Base-by-base conservation (phyloP, 768 basidiomycete genomes). In the Pulveroboletus frians region DNA sequence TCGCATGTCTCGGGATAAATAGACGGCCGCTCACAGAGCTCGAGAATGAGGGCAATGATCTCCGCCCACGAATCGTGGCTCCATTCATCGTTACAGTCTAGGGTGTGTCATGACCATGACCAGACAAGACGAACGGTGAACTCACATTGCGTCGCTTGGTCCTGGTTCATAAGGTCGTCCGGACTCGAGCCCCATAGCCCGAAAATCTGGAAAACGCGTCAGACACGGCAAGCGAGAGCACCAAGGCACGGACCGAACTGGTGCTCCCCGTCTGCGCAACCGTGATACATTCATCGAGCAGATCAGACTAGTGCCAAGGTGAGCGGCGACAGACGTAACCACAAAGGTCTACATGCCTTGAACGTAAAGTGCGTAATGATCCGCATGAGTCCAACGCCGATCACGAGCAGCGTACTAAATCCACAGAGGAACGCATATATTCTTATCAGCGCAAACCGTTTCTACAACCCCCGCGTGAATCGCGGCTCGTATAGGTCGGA, bases 71-170 rank as follows among this genome's bases (percentile, higher is more conserved):
- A 87, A 51, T 80, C 79, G 34, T 73, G 80, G 53, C 68, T 71
- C 80, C 83, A 92, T 8, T 72, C 70, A 21, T 61, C 53, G 8
- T 69, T 68, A 63, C 91, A 93, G 71, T 78, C 89, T 91, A 59
- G 43, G 14, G 17, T 9, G 52, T 7, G 49, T 63, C 43, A 68
- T 47, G 2, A 42, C 37, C 18, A 21, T 29, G 31, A 3, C 23
- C 21, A 17, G 15, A 3, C 7, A 38, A 17, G n/a, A 40, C 3
- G 17, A 21, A 35, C 8, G 40, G 13, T 21, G 11, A 21, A 57
- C 79, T 60, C 45, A 85, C 84, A 83, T 11, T 36, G 39, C 4
- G 30, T 29, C 0, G 84, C 82, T 14, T 82, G 73, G 0, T 11
- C n/a, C 3, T 42, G n/a, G 58, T 50, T 55, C 23, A 80, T 40